Evolutionary conservation across 2,329 filamentous ascomycete genomes (phyloP), one percentile per base, ranked within the genome.

Genomic region (Ambrosiella cleistominuta): DNA sequence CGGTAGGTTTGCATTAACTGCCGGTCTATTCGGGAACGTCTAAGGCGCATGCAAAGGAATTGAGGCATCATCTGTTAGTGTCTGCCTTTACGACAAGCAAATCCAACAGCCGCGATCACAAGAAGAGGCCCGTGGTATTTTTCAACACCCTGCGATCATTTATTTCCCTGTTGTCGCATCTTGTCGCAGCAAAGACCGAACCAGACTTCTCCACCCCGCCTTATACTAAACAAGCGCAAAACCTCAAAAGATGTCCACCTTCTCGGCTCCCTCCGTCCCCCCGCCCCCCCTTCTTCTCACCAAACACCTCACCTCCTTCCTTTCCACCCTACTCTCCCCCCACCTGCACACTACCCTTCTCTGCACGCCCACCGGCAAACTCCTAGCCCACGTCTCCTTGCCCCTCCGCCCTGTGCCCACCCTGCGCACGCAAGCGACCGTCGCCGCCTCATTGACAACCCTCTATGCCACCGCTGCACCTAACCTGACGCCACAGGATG

Each of bases 261-360:
- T 74, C 75, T 42, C 77, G 77, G 42, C 11, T 15, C 36, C 15
- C 40, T 58, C 47, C 58, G 72, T 71, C 70, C 68, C 70, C 51
- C 64, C 67, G 60, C 77, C 78, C 42, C 77, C 78, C 35, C 73
- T 81, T 60, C 74, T 88, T 70, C 74, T 88, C 61, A 82, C 78
- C 40, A 83, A 82, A 67, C 79, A 79, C 61, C 75, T 84, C 63
- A 81, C 79, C 36, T 70, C 75, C 60, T 83, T 83, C 68, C 77
- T 84, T 52, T 72, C 75, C 65, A 70, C 75, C 61, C 79, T 81
- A 66, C 76, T 80, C 62, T 76, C 76, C 7, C 66, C 78, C 3
- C 71, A 76, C 61, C 72, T 83, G 38, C 78, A 79, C 61, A 80
- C 79, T 2, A 74, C 80, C 58, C 74, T 82, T 61, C 72, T 84